These are phyloP conservation scores for Plasmodium reichenowi DNA, from an alignment of 169 alveolate genomes.

Conservation along the genomic window DNA sequence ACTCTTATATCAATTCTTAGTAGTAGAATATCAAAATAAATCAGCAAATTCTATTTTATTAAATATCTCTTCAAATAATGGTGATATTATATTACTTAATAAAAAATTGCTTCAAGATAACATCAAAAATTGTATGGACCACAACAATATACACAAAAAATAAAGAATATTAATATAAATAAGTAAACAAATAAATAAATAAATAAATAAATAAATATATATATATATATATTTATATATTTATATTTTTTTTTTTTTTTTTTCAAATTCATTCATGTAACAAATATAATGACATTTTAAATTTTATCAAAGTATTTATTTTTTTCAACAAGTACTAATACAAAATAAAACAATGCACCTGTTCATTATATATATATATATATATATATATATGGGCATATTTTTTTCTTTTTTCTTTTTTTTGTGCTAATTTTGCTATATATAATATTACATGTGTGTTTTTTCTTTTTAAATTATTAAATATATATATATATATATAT, in stretches of 20 bases:
- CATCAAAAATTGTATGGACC: background rate
- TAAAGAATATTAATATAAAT: background rate
- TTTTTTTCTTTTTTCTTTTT: too few species aligned
- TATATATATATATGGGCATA: too few species aligned
- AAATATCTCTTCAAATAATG: constrained; percentile 15
- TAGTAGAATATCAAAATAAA: constrained; percentile 55
- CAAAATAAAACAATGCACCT: background rate
- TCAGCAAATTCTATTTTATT: constrained; percentile 60
- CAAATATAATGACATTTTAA: too few species aligned
- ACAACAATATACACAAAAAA: background rate
- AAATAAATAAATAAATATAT: background rate
- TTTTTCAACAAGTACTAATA: background rate
- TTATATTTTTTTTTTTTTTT: background rate
- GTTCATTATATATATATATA: too few species aligned
- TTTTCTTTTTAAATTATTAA: too few species aligned
- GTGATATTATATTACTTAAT: background rate
- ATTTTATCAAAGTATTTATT: too few species aligned
- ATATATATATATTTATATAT: background rate
- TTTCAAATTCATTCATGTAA: background rate
- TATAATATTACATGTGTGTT: too few species aligned
- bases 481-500: too few species aligned
- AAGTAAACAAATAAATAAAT: background rate
- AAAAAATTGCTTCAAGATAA: constrained; percentile 31
- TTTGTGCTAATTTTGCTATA: too few species aligned
- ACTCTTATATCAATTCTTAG: constrained; percentile 38